Base-by-base conservation (phyloP, 805 yeast species). In the Schwanniomyces yamadae region DNA sequence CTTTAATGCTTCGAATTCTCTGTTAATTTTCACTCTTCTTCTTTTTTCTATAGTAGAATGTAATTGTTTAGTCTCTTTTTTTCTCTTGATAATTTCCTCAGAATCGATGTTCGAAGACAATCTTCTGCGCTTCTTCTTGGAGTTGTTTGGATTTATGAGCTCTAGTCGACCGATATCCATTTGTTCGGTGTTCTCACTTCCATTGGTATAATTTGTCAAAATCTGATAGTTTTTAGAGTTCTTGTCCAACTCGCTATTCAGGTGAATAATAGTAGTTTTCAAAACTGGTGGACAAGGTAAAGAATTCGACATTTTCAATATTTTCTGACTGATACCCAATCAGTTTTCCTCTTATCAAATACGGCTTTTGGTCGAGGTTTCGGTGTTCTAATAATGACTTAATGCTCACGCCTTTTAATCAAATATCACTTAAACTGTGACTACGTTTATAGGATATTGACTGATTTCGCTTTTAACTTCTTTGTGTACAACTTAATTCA, bases 31-130 rank as follows among this genome's bases (percentile, higher is more conserved):
- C 34, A 82, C 75, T 41, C 95, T 65, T 46, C 95, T 70, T 48
- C 85, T 75, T 50, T 86, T 82, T 57, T 86, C 95, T 40, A 86
- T 86, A 26, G 83, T 80, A 2, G 89, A 80, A 55, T 86, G 95
- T 25, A 66, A 55, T 46, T 67, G 73, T 40, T 66, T 68, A 1
- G 72, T 68, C 45, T 68, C 73, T 28, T 56, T 53, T 36, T 59
- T 63, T n/a, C 74, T 42, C 46, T 62, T 59, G 10, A 65, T 68
- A 37, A 67, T 51, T 42, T 68, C 74, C 32, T 63, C 66, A 23
- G 64, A 59, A 35, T 66, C 69, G 10, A 63, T 52, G 28, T 61
- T 59, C 6, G 64, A 57, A 1, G 65, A 55, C 3, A 67, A 59
- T 37, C 74, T 51, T 48, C 74, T 52, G 37, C 72, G 49, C 38